These are phyloP conservation scores for Kazachstania taianensis DNA, from an alignment of 805 yeast species.

Conservation along the genomic window DNA sequence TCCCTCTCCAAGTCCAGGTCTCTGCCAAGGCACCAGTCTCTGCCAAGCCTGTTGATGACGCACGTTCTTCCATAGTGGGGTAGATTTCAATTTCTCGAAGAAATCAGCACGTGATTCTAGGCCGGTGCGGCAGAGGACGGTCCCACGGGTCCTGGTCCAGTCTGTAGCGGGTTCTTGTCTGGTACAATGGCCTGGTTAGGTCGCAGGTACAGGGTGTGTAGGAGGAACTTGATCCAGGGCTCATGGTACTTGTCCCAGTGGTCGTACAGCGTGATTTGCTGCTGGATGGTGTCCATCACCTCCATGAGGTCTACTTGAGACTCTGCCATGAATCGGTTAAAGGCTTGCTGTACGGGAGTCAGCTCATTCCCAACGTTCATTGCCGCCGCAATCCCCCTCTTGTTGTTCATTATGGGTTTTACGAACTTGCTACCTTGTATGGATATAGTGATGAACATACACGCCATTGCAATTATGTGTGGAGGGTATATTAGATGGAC, in stretches of 20 bases:
- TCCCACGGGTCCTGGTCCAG: too few species aligned
- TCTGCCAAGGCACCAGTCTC: too few species aligned
- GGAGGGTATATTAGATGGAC: conserved; percentile 78
- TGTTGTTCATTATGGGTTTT: not conserved
- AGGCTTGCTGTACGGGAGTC: conserved; percentile 15
- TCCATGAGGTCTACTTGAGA: conserved; percentile 70
- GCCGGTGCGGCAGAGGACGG: too few species aligned
- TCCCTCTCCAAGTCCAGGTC: too few species aligned
- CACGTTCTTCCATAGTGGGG: too few species aligned
- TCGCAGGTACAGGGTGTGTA: conserved; percentile 26
- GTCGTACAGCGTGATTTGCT: conserved; percentile 68
- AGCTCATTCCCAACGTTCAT: conserved; percentile 36
- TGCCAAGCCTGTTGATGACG: too few species aligned
- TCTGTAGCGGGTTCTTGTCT: too few species aligned
- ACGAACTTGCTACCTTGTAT: conserved; percentile 12
- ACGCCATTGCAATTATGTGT: conserved; percentile 71
- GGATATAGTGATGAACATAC: conserved; percentile 64
- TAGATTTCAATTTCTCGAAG: too few species aligned
- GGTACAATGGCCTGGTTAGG: too few species aligned
- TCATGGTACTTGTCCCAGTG: conserved; percentile 85
- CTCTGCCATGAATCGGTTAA: conserved; percentile 48
- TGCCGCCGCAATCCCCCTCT: conserved; percentile 23
- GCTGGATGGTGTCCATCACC: conserved; percentile 76
- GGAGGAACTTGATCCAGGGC: conserved; percentile 35
- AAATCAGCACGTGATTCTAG: too few species aligned